These are phyloP conservation scores for Talaromyces proteolyticus DNA, from an alignment of 495 filamentous ascomycete species.

Conservation along the genomic window DNA sequence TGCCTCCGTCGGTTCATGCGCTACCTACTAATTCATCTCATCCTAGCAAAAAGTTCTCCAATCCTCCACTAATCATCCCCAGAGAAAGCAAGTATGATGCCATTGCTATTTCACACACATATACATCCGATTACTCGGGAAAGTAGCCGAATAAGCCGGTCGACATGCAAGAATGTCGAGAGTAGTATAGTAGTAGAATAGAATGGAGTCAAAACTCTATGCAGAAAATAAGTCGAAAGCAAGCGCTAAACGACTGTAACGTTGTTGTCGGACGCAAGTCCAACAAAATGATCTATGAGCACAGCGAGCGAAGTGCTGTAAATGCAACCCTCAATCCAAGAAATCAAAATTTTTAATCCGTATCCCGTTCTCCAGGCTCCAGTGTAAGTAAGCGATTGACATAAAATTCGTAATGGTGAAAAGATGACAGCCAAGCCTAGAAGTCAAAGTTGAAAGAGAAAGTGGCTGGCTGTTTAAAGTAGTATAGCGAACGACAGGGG, in stretches of 20 bases:
- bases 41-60: neutral
- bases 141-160: neutral
- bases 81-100: neutral
- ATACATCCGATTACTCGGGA: neutral
- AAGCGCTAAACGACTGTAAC: too few relatives aligned
- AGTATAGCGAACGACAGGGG: conserved; percentile 28
- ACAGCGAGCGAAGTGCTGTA: conserved; percentile 38
- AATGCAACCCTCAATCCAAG: conserved; percentile 6
- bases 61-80: neutral
- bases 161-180: too few relatives aligned
- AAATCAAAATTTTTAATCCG: conserved; percentile 25
- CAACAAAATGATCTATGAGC: conserved; percentile 25
- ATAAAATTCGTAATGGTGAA: conserved; percentile 20
- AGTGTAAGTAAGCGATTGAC: conserved; percentile 41
- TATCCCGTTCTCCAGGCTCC: conserved; percentile 29
- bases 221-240: too few relatives aligned
- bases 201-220: neutral
- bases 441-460: conserved; percentile 16
- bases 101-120: too few relatives aligned
- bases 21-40: neutral
- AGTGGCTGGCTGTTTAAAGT: conserved; percentile 28
- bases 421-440: conserved; percentile 21
- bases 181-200: too few relatives aligned
- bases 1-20: neutral
- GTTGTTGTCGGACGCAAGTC: conserved; percentile 2